These are phyloP conservation scores for Talaromyces sp. DNA, from an alignment of 2,329 filamentous ascomycete species.

Conservation along the genomic window DNA sequence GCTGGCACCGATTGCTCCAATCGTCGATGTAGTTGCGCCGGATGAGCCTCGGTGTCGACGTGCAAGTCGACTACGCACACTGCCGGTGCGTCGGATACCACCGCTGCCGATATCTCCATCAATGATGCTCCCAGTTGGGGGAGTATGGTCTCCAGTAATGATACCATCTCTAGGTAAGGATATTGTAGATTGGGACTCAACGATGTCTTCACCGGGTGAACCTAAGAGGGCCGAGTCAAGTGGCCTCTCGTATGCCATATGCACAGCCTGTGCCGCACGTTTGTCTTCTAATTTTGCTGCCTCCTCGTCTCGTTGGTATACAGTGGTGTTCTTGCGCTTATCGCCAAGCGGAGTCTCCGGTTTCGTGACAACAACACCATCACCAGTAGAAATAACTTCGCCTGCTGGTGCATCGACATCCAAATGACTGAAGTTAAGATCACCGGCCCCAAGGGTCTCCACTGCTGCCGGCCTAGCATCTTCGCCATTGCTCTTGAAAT, in stretches of 20 bases:
- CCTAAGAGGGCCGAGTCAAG: conserved; percentile 43
- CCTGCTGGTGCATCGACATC: conserved; percentile 61
- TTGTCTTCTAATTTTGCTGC: conserved; percentile 62
- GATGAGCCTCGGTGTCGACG: conserved; percentile 82
- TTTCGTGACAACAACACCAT: conserved; percentile 43
- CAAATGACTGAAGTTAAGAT: conserved; percentile 85
- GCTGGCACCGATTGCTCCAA: conserved; percentile 73
- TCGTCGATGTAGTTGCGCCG: conserved; percentile 66
- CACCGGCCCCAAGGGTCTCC: conserved; percentile 84
- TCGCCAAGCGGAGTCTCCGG: conserved; percentile 30
- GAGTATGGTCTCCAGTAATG: conserved; percentile 62
- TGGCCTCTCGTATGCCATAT: conserved; percentile 58
- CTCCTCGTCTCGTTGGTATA: conserved; percentile 52
- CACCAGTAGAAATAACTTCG: conserved; percentile 39
- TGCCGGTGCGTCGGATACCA: conserved; percentile 64
- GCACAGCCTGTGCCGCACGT: conserved; percentile 62
- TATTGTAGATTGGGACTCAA: conserved; percentile 33
- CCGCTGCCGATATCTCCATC: conserved; percentile 61
- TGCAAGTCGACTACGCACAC: conserved; percentile 66
- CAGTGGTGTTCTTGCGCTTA: conserved; percentile 40
- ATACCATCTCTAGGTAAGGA: conserved; percentile 31
- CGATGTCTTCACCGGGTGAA: conserved; percentile 40
- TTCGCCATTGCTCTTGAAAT: conserved; percentile 34
- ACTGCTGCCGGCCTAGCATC: conserved; percentile 72
- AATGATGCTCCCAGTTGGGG: conserved; percentile 66